Base-by-base conservation (phyloP, 306 rosid species). In the Herpetospermum pedunculosum region DNA sequence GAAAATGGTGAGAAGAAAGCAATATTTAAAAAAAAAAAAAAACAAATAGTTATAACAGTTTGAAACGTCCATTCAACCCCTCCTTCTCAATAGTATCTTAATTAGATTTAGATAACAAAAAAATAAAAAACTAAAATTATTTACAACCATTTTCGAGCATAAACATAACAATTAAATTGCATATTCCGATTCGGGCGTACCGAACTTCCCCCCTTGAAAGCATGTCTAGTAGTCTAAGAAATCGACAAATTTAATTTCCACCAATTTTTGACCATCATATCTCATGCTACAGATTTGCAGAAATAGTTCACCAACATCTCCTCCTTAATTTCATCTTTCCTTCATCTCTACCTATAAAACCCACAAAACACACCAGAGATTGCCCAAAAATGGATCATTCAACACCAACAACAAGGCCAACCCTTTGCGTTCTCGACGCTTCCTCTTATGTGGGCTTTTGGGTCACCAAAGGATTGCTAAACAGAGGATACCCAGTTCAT, bases 381-480 rank as follows among this genome's bases (percentile, higher is more conserved):
- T 1, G 3, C 9, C 48, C 53, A 10, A 44, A 14, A 81, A 84
- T 84, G 85, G 81, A 76, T 8, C 63, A 0, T 25, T 34, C 18
- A 41, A 81, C 54, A 48, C 80, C 79, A 10, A 21, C 23, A 21
- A 40, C 18, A 41, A 81, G 62, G 55, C 80, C 79, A 10, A 21
- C 23, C 21, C 77, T 79, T 46, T 84, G 87, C 43, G 87, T 84
- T 76, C 81, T 84, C 44, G 87, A 81, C 60, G 85, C 87, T 18
- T 84, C 87, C 40, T 73, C 76, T 62, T 84, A 81, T 26, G 85
- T 84, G 26, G 87, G 87, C n/a, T 84, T 84, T 25, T 81, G 87
- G 87, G 75, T 84, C 40, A 76, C 82, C 50, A 81, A 81, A 44
- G 85, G 76, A 72, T 77, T 81, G 55, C 40, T 84, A 32, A 71